phyloP scores from a whole-genome alignment of 192 early-diverging fungal genomes.

The Globomyces pollinis-pini region DNA sequence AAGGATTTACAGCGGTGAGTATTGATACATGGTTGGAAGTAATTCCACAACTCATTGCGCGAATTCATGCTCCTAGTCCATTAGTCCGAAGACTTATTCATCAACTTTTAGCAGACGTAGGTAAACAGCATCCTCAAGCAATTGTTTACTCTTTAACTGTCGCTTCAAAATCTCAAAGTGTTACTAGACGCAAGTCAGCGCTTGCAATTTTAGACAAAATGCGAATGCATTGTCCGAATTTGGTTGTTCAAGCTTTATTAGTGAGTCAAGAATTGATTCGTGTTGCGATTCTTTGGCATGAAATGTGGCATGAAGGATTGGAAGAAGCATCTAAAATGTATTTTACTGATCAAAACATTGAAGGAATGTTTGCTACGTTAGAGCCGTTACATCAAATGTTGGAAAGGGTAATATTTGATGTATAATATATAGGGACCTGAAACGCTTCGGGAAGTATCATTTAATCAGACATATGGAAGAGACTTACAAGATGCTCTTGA shows the following conservation, averaged over 20 bases:
- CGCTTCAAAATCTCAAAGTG: slow-evolving; percentile 84
- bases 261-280: slow-evolving; percentile 95
- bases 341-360: slow-evolving; percentile 66
- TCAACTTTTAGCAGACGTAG: slow-evolving; percentile 80
- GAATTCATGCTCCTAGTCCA: slow-evolving; percentile 73
- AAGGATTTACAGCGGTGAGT: slow-evolving; percentile 74
- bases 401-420: slow-evolving; percentile 47
- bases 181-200: slow-evolving; percentile 66
- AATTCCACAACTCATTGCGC: slow-evolving; percentile 87
- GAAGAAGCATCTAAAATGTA: slow-evolving; percentile 79
- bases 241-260: slow-evolving; percentile 89
- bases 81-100: slow-evolving; percentile 79
- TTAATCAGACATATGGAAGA: slow-evolving; percentile 83
- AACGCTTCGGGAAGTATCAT: slow-evolving; percentile 80
- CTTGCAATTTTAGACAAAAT: slow-evolving; percentile 87
- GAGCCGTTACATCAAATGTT: slow-evolving; percentile 82
- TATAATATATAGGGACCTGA: slow-evolving; percentile 59
- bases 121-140: slow-evolving; percentile 91
- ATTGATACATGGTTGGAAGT: slow-evolving; percentile 96
- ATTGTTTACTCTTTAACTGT: slow-evolving; percentile 96
- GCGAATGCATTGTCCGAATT: slow-evolving; percentile 64
- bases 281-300: slow-evolving; percentile 92
- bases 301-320: slow-evolving; percentile 95
- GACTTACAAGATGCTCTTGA: slow-evolving; percentile 80
- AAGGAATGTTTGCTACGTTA: slow-evolving; percentile 82